Percentiles rank a stretch among this genome's conserved stretches.
Conservation (phyloP, 495 filamentous ascomycete species). For the Xylaria curta region DNA sequence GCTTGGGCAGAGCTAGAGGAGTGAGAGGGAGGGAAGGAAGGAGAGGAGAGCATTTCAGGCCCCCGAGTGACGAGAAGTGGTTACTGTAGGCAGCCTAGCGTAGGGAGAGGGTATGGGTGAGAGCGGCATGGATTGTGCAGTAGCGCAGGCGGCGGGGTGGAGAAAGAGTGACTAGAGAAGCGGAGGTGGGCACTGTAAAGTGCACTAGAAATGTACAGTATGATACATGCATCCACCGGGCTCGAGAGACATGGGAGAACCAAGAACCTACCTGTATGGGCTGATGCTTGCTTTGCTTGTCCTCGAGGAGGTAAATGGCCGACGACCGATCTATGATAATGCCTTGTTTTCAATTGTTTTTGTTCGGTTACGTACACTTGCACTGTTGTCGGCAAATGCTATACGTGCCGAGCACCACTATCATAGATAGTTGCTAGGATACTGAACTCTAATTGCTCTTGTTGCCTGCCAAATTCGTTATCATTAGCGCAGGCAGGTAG, state of each 20-base stretch:
- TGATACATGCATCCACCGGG: background rate
- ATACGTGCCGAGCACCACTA: background rate
- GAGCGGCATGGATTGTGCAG: slow-evolving; percentile 21
- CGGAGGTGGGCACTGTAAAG: slow-evolving; percentile 19
- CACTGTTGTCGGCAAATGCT: background rate
- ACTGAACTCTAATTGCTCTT: background rate
- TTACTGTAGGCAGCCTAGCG: slow-evolving; percentile 6
- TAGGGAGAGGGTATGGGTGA: slow-evolving; percentile 4
- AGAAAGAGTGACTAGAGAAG: slow-evolving; percentile 5
- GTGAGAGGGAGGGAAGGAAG: slow-evolving; percentile 16
- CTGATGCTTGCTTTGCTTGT: background rate
- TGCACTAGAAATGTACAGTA: background rate
- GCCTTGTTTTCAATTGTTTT: background rate
- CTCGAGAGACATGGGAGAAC: too few relatives aligned
- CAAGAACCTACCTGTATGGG: too few relatives aligned
- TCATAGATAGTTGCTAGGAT: background rate
- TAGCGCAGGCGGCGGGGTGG: slow-evolving; percentile 26
- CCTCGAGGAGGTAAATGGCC: background rate
- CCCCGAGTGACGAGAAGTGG: slow-evolving; percentile 15
- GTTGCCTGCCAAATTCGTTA: background rate
- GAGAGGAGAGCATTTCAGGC: slow-evolving; percentile 16
- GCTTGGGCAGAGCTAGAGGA: background rate
- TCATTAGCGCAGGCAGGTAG: background rate
- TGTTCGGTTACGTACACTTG: background rate
- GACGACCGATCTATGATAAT: background rate